Conservation (phyloP, 2,329 filamentous ascomycete species). For the Ophiognomonia clavigignenti-juglandacearum region DNA sequence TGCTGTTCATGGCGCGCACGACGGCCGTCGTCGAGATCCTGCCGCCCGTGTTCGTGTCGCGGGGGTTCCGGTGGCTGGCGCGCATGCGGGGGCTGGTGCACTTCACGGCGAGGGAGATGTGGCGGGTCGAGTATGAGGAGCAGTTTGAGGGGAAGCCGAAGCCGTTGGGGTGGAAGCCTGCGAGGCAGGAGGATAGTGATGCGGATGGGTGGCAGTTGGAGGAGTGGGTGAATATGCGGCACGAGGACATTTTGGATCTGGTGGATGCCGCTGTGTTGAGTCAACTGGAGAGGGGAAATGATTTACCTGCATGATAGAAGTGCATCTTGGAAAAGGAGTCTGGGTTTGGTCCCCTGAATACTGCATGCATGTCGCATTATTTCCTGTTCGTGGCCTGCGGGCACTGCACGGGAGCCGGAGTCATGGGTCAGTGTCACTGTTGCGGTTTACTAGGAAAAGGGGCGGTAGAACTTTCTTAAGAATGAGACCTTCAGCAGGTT, state of each 20-base stretch:
- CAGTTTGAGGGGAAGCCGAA: conserved; percentile 3
- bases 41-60: conserved; percentile 3
- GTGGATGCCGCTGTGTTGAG: conserved; percentile 16
- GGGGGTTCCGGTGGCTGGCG: conserved; percentile 11
- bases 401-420: too few species aligned
- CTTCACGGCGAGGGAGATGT: conserved; percentile 8
- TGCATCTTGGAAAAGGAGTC: too few species aligned
- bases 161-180: conserved; percentile 5
- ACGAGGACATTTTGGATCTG: conserved; percentile 17
- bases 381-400: too few species aligned
- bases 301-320: not conserved
- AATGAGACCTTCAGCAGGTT: too few species aligned
- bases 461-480: too few species aligned
- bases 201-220: conserved; percentile 16
- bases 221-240: conserved; percentile 18
- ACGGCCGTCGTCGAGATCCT: conserved; percentile 18
- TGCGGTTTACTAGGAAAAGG: too few species aligned
- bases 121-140: conserved; percentile 11
- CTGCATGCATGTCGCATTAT: too few species aligned
- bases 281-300: not conserved
- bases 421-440: too few species aligned
- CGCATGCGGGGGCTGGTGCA: conserved; percentile 13
- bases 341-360: too few species aligned
- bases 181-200: not conserved
- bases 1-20: conserved; percentile 20